A percentile compares a stretch with the other conserved stretches of the same genome.
Conservation (phyloP, 2,329 filamentous ascomycete genomes). For the Xylaria sp. region DNA sequence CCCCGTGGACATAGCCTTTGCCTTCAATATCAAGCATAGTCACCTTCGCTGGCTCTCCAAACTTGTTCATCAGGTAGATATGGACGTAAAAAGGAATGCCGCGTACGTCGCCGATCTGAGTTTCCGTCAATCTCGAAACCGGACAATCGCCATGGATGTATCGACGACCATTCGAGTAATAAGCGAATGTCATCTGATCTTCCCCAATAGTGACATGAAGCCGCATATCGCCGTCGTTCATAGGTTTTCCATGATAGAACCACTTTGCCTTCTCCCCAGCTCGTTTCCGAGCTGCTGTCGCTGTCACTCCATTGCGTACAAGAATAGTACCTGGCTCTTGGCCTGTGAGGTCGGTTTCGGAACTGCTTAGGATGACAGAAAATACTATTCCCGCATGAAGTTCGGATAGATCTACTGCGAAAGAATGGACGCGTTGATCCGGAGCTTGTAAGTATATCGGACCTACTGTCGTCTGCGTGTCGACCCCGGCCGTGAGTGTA, state of each 20-base stretch:
- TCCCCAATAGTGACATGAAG: slow-evolving; percentile 30
- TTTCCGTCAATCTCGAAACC: slow-evolving; percentile 25
- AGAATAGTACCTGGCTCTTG: slow-evolving; percentile 22
- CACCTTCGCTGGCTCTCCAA: slow-evolving; percentile 3
- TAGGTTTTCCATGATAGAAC: slow-evolving; percentile 35
- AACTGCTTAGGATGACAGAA: slow-evolving; percentile 29
- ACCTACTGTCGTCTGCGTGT: not conserved
- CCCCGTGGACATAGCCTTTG: slow-evolving; percentile 23
- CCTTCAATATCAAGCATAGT: slow-evolving; percentile 22
- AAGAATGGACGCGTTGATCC: slow-evolving; percentile 10
- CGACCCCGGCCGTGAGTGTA: slow-evolving; percentile 5
- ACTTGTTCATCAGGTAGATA: slow-evolving; percentile 21
- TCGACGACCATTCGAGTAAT: slow-evolving; percentile 19
- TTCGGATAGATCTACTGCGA: slow-evolving; percentile 28
- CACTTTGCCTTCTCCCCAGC: slow-evolving; percentile 16
- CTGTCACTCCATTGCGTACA: slow-evolving; percentile 35
- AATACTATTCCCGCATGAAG: slow-evolving; percentile 28
- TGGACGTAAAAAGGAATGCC: slow-evolving; percentile 31
- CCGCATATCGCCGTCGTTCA: slow-evolving; percentile 35
- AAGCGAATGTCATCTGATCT: slow-evolving; percentile 34
- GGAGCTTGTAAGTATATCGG: slow-evolving; percentile 27
- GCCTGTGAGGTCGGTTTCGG: slow-evolving; percentile 18
- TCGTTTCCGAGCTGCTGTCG: slow-evolving; percentile 30
- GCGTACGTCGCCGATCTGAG: slow-evolving; percentile 27
- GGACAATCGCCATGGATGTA: slow-evolving; percentile 35